phyloP scores from a whole-genome alignment of 2,329 filamentous ascomycete genomes.

The Chrysoporthe cubensis region DNA sequence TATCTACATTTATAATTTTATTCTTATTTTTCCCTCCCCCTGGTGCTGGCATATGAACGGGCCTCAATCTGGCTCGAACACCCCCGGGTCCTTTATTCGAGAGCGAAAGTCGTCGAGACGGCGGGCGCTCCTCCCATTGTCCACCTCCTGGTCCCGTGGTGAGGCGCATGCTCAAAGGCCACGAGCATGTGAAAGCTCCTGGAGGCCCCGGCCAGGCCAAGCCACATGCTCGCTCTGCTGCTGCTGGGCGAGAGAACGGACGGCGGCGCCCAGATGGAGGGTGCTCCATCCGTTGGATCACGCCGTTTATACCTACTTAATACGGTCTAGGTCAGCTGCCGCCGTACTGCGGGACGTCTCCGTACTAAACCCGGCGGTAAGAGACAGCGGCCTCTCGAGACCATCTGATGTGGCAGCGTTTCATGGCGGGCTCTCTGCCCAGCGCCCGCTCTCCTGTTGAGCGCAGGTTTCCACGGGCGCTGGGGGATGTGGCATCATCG shows the following conservation, averaged over 20 bases:
- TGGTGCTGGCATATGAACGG: no score
- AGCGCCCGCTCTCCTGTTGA: no score
- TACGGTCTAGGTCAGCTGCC: not conserved
- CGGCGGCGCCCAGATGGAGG: not conserved
- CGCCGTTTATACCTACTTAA: conserved; percentile 4
- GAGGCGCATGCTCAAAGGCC: not conserved
- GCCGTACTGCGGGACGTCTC: not conserved
- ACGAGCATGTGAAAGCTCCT: not conserved
- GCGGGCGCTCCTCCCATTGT: not conserved
- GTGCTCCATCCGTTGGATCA: not conserved
- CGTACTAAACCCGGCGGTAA: no score
- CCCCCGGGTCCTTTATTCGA: not conserved
- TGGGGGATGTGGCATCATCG: not conserved
- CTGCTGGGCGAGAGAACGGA: no score
- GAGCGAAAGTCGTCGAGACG: not conserved
- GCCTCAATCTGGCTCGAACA: not conserved
- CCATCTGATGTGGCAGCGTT: no score
- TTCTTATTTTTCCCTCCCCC: no score
- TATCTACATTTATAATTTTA: no score
- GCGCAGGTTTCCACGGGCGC: not conserved
- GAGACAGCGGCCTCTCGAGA: no score
- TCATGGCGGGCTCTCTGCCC: no score
- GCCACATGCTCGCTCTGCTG: no score
- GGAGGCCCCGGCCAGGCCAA: no score
- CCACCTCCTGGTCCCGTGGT: not conserved